Percentiles rank a stretch among this genome's conserved stretches.
Conservation (phyloP, 495 filamentous ascomycete genomes). For the Glutinoglossum americanum region DNA sequence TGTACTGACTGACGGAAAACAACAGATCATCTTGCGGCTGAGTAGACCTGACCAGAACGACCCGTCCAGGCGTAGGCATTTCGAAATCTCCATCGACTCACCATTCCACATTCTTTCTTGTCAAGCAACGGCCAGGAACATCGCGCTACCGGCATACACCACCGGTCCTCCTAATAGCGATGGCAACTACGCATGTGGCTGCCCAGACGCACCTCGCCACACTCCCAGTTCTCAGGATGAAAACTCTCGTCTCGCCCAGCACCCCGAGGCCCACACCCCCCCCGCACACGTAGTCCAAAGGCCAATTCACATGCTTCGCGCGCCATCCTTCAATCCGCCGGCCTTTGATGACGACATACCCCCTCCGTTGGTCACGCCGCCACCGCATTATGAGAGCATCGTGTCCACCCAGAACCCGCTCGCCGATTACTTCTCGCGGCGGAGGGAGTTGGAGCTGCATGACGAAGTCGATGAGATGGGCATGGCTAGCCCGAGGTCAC, state of each 20-base stretch:
- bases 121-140: conserved; percentile 80
- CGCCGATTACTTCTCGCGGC: conserved; percentile 73
- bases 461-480: conserved; percentile 29
- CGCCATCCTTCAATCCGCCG: conserved; percentile 76
- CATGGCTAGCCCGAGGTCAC: conserved; percentile 15
- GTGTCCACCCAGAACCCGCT: conserved; percentile 64
- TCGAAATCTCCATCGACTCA: conserved; percentile 97
- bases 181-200: conserved; percentile 40
- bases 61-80: conserved; percentile 68
- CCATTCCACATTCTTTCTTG: conserved; percentile 93
- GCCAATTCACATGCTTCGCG: conserved; percentile 78
- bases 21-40: conserved; percentile 85
- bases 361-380: conserved; percentile 66
- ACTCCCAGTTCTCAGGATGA: conserved; percentile 12
- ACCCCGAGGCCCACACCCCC: conserved; percentile 13
- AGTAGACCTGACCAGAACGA: conserved; percentile 70
- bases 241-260: conserved; percentile 6
- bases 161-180: conserved; percentile 22
- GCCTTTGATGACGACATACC: conserved; percentile 74
- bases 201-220: conserved; percentile 39
- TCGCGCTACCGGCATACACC: conserved; percentile 66
- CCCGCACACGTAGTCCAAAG: conserved; percentile 19
- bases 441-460: conserved; percentile 10
- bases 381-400: conserved; percentile 70
- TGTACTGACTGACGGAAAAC: conserved; percentile 5